Evolutionary conservation across 345 rosid genomes (phyloP).

Genomic region (Salix suchowensis): DNA sequence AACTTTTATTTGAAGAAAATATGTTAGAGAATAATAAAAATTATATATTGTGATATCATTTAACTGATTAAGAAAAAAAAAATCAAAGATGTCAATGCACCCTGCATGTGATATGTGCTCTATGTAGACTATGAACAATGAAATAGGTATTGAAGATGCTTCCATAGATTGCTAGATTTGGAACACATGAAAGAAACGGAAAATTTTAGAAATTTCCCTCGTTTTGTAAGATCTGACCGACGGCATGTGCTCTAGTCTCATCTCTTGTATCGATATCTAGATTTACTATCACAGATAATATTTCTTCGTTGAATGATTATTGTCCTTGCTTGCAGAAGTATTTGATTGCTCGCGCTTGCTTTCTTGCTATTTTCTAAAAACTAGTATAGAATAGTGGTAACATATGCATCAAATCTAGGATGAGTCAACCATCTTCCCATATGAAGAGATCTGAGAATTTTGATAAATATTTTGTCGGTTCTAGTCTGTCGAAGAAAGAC

Average conservation of each 20-base stretch:
- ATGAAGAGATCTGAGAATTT: not conserved
- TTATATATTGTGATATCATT: too few relatives aligned
- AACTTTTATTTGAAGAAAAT: fast-evolving
- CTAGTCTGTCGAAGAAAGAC: not conserved
- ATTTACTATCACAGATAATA: not conserved
- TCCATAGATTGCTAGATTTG: conserved; percentile 15
- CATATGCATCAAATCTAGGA: not conserved
- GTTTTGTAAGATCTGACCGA: not conserved
- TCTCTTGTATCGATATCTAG: not conserved
- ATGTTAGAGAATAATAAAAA: too few relatives aligned
- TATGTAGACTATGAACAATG: not conserved
- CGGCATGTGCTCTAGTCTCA: conserved; percentile 7
- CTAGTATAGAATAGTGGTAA: not conserved
- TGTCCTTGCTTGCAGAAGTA: not conserved
- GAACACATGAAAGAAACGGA: not conserved
- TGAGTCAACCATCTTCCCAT: not conserved
- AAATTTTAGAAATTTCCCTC: conserved; percentile 1
- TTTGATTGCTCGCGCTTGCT: not conserved
- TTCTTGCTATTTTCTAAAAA: not conserved
- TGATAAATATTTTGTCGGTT: not conserved
- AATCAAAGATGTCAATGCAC: not conserved
- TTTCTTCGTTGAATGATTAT: not conserved
- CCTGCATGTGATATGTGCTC: conserved; percentile 5
- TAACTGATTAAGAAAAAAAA: not conserved
- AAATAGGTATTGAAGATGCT: conserved; percentile 3